A percentile compares a stretch with the other conserved stretches of the same genome.
Conservation (phyloP, 1,284 basidiomycete species). For the Peniophora sp. region DNA sequence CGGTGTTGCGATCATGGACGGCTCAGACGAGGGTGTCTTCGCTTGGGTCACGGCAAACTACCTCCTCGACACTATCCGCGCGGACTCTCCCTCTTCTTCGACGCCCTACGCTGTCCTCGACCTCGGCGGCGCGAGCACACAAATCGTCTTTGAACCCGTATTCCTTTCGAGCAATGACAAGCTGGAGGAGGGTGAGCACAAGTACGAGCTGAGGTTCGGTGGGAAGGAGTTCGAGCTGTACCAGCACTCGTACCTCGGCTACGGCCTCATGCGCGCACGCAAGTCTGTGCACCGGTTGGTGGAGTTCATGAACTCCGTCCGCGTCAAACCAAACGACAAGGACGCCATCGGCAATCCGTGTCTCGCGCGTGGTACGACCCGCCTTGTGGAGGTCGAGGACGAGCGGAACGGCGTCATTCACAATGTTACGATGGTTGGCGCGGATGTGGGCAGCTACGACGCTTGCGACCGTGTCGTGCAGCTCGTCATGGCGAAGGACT, state of each 20-base stretch:
- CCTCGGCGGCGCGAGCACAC: constrained; percentile 93
- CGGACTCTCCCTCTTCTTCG: constrained; percentile 35
- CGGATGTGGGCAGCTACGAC: constrained; percentile 75
- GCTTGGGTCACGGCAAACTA: constrained; percentile 99
- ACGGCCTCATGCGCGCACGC: constrained; percentile 90
- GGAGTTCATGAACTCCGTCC: constrained; percentile 71
- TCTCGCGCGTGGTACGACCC: constrained; percentile 59
- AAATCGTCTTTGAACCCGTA: constrained; percentile 93
- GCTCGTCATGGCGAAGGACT: constrained; percentile 93
- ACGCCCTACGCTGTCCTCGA: constrained; percentile 91
- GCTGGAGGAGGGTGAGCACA: constrained; percentile 87
- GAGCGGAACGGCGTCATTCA: constrained; percentile 36
- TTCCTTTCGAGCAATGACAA: constrained; percentile 39
- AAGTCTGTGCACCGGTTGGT: constrained; percentile 84
- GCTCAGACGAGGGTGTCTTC: constrained; percentile 93
- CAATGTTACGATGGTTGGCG: constrained; percentile 79
- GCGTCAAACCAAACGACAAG: constrained; percentile 23
- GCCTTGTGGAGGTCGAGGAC: constrained; percentile 65
- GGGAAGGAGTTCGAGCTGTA: constrained; percentile 71
- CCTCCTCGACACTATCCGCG: constrained; percentile 68
- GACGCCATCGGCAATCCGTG: constrained; percentile 70
- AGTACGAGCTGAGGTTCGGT: constrained; percentile 79
- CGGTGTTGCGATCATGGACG: constrained; percentile 88
- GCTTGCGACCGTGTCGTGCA: constrained; percentile 83
- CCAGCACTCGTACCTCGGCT: constrained; percentile 95